These are phyloP conservation scores for Nigrospora osmanthi DNA, from an alignment of 2,329 filamentous ascomycete species.

Conservation along the genomic window DNA sequence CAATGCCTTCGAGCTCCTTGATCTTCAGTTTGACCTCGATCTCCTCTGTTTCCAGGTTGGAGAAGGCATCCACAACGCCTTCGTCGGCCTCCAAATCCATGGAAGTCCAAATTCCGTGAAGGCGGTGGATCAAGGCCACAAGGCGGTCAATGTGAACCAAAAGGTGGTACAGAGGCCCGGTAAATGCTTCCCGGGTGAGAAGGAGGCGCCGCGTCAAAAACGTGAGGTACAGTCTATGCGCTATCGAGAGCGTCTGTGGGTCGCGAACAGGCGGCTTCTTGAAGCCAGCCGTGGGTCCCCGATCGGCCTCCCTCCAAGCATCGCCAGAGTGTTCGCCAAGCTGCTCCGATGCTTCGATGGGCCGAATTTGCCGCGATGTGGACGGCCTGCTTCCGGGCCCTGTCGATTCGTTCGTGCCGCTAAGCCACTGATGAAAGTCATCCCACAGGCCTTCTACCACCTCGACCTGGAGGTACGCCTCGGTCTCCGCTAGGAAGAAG, in stretches of 20 bases:
- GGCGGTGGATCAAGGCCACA: conserved; percentile 65
- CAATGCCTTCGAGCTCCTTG: conserved; percentile 50
- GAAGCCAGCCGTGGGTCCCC: neutral
- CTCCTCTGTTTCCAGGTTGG: conserved; percentile 67
- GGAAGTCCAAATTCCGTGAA: conserved; percentile 69
- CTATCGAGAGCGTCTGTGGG: conserved; percentile 74
- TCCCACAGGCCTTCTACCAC: conserved; percentile 77
- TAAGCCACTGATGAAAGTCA: conserved; percentile 71
- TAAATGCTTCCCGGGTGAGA: conserved; percentile 56
- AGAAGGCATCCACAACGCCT: conserved; percentile 69
- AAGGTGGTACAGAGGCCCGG: conserved; percentile 55
- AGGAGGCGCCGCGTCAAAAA: conserved; percentile 60
- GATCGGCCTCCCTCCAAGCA: conserved; percentile 2
- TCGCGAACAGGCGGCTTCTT: conserved; percentile 47
- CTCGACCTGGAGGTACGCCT: conserved; percentile 83
- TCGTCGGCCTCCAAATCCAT: conserved; percentile 77
- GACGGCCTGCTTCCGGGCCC: conserved; percentile 9
- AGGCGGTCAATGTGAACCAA: conserved; percentile 75
- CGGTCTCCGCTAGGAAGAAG: conserved; percentile 82
- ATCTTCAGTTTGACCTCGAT: conserved; percentile 57
- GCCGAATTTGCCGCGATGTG: conserved; percentile 3
- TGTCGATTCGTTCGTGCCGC: conserved; percentile 24
- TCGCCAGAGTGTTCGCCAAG: neutral
- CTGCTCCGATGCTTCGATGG: neutral
- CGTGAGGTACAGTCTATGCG: conserved; percentile 69